phyloP scores from a whole-genome alignment of 2,329 filamentous ascomycete species.

The Bipolaris oryzae region DNA sequence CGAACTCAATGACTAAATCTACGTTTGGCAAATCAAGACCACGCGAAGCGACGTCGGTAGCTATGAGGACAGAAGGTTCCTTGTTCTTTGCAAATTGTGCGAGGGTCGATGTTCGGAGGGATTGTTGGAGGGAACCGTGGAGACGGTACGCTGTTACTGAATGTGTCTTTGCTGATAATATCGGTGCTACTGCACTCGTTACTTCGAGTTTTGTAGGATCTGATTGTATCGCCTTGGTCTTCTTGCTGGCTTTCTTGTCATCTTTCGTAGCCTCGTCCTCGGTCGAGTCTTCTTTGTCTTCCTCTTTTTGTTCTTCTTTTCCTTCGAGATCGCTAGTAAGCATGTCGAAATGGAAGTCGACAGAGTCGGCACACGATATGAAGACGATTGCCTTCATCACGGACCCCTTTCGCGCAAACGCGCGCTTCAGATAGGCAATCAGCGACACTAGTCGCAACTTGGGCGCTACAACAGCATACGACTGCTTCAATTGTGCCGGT shows the following conservation, averaged over 20 bases:
- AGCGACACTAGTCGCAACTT: constrained; percentile 91
- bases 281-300: constrained; percentile 25
- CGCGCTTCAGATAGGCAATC: constrained; percentile 79
- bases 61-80: constrained; percentile 81
- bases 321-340: constrained; percentile 59
- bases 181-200: constrained; percentile 72
- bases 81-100: constrained; percentile 75
- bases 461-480: constrained; percentile 83
- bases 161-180: constrained; percentile 77
- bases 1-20: constrained; percentile 93
- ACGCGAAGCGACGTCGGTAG: constrained; percentile 93
- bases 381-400: constrained; percentile 98
- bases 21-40: constrained; percentile 95
- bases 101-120: constrained; percentile 84
- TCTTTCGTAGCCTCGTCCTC: constrained; percentile 13
- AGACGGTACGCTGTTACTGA: constrained; percentile 82
- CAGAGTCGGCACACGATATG: constrained; percentile 94
- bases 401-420: constrained; percentile 85
- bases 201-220: constrained; percentile 51
- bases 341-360: constrained; percentile 93
- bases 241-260: constrained; percentile 30
- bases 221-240: constrained; percentile 50
- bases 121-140: constrained; percentile 89
- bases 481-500: constrained; percentile 91
- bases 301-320: constrained; percentile 32